Base-by-base conservation (phyloP, 2,329 filamentous ascomycete species). In the Colletotrichum lupini region DNA sequence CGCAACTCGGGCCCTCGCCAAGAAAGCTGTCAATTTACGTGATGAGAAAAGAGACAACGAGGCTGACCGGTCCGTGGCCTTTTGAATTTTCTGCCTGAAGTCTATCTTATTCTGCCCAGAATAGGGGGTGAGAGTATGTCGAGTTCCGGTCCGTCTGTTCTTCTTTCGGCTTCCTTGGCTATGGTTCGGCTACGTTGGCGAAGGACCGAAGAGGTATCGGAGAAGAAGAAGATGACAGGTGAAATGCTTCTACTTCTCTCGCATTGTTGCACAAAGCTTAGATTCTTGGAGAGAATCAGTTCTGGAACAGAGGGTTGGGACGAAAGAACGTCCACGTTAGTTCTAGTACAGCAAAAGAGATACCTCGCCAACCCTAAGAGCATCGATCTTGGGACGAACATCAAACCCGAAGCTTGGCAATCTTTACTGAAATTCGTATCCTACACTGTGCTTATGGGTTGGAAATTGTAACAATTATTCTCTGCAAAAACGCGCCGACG, bases 371-470 rank as follows among this genome's bases (percentile, higher is more conserved):
- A n/a, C 19, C 6, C 37, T 26, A 7, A 42, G 14, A 16, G 32
- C 32, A 24, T 28, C 19, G 32, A 35, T 30, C 49, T 70, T 61
- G 67, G 67, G 70, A 73, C 49, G 67, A 70, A 73, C 67, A 73
- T 73, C 67, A 73, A 73, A 56, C 60, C 28, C 1, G 60, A 56
- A 70, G 67, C 37, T 55, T 49, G 60, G 56, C 37, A 22, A 37
- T 67, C 19, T 16, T 24, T 22, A 14, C 16, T 19, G 24, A 24
- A 24, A 12, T 58, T 37, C 19, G n/a, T 30, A 5, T n/a, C 7
- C 42, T 49, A 22, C 1, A 3, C 30, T 49, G 16, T 19, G 16
- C 19, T n/a, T 49, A 3, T 8, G 16, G 19, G 42, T 22, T 19
- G 6, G 42, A 8, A 22, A 49, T 22, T 11, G 42, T 8, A n/a